These are phyloP conservation scores for Pythium grandisporangium DNA, from an alignment of 352 stramenopile genomes.

Conservation along the genomic window DNA sequence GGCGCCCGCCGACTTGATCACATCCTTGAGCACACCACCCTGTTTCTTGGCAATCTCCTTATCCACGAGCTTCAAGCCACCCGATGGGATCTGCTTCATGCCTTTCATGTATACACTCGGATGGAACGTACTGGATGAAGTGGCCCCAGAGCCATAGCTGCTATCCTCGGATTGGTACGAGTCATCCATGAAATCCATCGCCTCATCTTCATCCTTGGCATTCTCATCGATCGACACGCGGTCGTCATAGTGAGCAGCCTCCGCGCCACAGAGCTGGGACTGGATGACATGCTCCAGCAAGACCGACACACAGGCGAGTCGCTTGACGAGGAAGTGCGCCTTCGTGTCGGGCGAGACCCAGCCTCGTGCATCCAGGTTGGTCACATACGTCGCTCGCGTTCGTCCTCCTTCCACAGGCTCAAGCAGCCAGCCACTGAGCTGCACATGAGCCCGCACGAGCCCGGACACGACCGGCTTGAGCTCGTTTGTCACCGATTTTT, in stretches of 20 bases:
- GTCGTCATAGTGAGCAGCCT: conserved; percentile 21
- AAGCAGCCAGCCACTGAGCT: conserved; percentile 64
- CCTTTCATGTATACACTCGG: conserved; percentile 73
- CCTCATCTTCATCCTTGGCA: conserved; percentile 18
- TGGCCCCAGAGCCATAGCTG: too few relatives aligned
- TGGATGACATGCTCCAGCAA: conserved; percentile 59
- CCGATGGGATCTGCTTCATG: conserved; percentile 65
- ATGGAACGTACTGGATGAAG: conserved; percentile 36
- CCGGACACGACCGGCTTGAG: conserved; percentile 33
- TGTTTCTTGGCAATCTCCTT: conserved; percentile 85
- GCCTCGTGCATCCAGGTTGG: conserved; percentile 51
- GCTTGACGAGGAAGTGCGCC: conserved; percentile 36
- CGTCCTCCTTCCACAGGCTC: conserved; percentile 50
- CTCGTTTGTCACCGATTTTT: conserved; percentile 75
- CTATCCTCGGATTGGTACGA: too few relatives aligned
- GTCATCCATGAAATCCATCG: conserved; percentile 19
- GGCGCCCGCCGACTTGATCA: conserved; percentile 53
- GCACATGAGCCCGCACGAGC: conserved; percentile 48
- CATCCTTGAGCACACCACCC: conserved; percentile 74
- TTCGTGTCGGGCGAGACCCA: conserved; percentile 37
- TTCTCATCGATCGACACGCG: conserved; percentile 28
- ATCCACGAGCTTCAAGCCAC: conserved; percentile 72
- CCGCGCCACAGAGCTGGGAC: conserved; percentile 35
- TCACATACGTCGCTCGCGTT: conserved; percentile 68
- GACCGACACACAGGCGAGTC: conserved; percentile 54